Evolutionary conservation across 1,284 basidiomycete genomes (phyloP).

Genomic region (Laetiporus sulphureus): DNA sequence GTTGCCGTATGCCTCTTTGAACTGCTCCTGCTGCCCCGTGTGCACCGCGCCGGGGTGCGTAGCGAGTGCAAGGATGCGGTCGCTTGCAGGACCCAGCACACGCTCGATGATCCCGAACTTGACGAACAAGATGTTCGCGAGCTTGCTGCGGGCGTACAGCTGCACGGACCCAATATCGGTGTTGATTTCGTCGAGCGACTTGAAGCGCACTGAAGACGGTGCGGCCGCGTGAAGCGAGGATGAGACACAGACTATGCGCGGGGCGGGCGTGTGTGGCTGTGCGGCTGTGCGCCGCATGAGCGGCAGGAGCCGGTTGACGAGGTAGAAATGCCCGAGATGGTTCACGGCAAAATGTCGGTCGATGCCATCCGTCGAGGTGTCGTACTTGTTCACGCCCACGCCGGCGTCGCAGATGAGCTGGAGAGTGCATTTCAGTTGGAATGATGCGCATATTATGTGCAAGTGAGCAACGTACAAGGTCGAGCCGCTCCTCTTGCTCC

Average conservation of each 20-base stretch:
- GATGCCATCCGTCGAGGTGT: slow-evolving; percentile 30
- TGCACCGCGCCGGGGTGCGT: slow-evolving; percentile 37
- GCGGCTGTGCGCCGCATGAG: slow-evolving; percentile 33
- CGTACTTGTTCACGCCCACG: slow-evolving; percentile 35
- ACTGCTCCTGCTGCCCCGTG: slow-evolving; percentile 37
- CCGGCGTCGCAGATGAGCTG: slow-evolving; percentile 35
- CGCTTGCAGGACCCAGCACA: slow-evolving; percentile 26
- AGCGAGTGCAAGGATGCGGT: slow-evolving; percentile 31
- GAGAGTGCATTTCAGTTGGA: neutral
- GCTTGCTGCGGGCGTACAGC: slow-evolving; percentile 37
- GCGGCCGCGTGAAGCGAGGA: slow-evolving; percentile 35
- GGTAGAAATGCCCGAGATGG: slow-evolving; percentile 37
- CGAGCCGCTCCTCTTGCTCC: slow-evolving; percentile 30
- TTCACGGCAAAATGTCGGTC: slow-evolving; percentile 35
- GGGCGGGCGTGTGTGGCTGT: slow-evolving; percentile 19
- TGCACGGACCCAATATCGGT: slow-evolving; percentile 26
- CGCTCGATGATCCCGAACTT: slow-evolving; percentile 32
- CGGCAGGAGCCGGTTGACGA: slow-evolving; percentile 38
- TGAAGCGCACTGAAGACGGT: slow-evolving; percentile 28
- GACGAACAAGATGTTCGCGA: slow-evolving; percentile 36
- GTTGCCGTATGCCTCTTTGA: slow-evolving; percentile 32
- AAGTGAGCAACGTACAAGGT: slow-evolving; percentile 27
- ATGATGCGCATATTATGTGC: neutral
- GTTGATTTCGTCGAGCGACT: slow-evolving; percentile 33
- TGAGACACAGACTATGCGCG: slow-evolving; percentile 36